phyloP scores from a whole-genome alignment of 768 basidiomycete species.

The Tricholoma saponaceum region DNA sequence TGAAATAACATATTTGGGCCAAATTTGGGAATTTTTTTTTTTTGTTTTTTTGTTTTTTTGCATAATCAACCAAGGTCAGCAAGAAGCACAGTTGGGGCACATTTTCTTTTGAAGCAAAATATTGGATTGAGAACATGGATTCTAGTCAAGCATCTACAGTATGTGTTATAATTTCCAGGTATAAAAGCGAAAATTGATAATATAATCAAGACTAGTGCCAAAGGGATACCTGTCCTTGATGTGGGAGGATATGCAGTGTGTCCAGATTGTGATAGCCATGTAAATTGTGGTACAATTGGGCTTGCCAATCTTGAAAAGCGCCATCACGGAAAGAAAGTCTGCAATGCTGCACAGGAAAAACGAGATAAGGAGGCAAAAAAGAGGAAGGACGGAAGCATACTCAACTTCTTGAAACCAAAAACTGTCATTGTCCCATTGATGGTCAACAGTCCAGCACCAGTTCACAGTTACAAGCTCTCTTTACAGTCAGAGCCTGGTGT shows the following conservation, averaged over 20 bases:
- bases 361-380: slow-evolving; percentile 9
- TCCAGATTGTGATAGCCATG: slow-evolving; percentile 14
- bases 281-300: slow-evolving; percentile 17
- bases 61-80: too few species aligned
- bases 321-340: slow-evolving; percentile 10
- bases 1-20: not conserved
- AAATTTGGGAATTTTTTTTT: too few species aligned
- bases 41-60: not conserved
- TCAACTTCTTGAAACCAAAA: slow-evolving; percentile 6
- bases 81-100: too few species aligned
- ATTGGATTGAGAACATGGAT: not conserved
- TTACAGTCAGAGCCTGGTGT: not conserved
- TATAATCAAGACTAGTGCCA: not conserved
- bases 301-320: slow-evolving; percentile 14
- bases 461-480: not conserved
- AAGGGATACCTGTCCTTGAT: slow-evolving; percentile 5
- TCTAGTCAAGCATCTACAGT: not conserved
- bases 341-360: slow-evolving; percentile 11
- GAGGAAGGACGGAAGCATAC: slow-evolving; percentile 8
- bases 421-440: not conserved
- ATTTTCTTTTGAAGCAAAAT: not conserved
- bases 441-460: not conserved
- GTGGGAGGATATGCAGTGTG: slow-evolving; percentile 13
- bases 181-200: not conserved
- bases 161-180: not conserved